Evolutionary conservation across 2,329 filamentous ascomycete species (phyloP), one percentile per base, ranked within the genome.

Genomic region (Aspergillus fumigatus): DNA sequence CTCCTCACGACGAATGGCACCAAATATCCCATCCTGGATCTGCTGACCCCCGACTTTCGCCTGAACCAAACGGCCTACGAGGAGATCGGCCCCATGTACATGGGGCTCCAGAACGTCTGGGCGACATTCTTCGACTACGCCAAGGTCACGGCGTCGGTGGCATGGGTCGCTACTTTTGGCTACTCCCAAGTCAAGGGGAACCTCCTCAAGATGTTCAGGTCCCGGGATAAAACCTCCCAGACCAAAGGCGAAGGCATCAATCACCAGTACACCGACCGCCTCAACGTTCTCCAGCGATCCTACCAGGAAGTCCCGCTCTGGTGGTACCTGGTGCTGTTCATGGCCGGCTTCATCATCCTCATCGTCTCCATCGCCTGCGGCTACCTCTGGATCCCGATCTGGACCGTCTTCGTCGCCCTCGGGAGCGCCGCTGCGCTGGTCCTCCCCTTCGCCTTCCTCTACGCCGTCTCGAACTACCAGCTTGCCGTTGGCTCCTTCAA

Each of bases 71-170:
- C 76, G 3, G 75, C 72, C 1, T 79, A 74, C 55, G 66, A 73
- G n/a, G 63, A 76, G 6, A 73, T 81, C 35, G 84, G 84, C 0
- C 80, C 80, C 1, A 73, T 83, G n/a, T 84, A 84, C 59, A 79
- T 84, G 53, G 81, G 84, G 1, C 71, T 82, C 0, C 84, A 86
- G 58, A 77, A 80, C 45, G 74, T 84, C 3, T 86, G 83, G 83
- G 68, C 70, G 3, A 82, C 82, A 59, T 85, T 85, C 70, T 85
- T 84, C 66, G 82, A 83, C 65, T 86, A 85, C 55, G 82, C 84
- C 5, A 80, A 82, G 8, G 81, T 84, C 55, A 77, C 81, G 1
- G 84, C 83, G 1, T 82, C 82, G 0, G 74, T 85, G 50, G 79
- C 80, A 5, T 86, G 84, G 83, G 82, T 85, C 67, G 71, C 71